A percentile compares a stretch with the other conserved stretches of the same genome.
Conservation (phyloP, 371 early-diverging fungal genomes). For the Coemansia sp. region DNA sequence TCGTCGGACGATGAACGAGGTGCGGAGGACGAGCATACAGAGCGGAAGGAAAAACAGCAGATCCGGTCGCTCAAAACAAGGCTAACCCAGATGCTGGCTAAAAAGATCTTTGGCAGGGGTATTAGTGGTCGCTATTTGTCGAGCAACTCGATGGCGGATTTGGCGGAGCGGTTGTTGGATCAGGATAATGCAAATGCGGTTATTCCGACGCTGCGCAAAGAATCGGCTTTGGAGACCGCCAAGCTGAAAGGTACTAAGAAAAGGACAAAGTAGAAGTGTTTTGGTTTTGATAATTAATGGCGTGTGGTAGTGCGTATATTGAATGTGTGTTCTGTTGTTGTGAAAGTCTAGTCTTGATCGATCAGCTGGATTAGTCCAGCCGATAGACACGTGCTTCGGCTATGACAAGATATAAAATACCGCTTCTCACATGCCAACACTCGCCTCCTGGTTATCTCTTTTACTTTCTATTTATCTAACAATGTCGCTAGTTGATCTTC, state of each 20-base stretch:
- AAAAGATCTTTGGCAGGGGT: slow-evolving; percentile 72
- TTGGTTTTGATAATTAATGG: no score
- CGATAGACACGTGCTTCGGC: neutral
- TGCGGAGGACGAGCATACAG: slow-evolving; percentile 24
- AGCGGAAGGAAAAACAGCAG: slow-evolving; percentile 51
- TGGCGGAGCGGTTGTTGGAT: slow-evolving; percentile 63
- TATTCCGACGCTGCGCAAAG: slow-evolving; percentile 33
- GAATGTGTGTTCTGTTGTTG: no score
- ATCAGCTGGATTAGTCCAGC: neutral
- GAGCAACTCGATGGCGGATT: slow-evolving; percentile 61
- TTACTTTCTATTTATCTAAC: neutral
- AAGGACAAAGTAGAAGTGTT: neutral
- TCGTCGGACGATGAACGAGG: slow-evolving; percentile 46
- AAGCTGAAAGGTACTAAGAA: slow-evolving; percentile 9
- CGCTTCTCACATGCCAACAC: neutral
- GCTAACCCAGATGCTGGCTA: slow-evolving; percentile 60
- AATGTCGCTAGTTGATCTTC: slow-evolving; percentile 46
- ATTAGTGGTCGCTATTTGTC: slow-evolving; percentile 73
- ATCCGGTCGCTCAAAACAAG: slow-evolving; percentile 59
- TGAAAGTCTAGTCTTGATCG: neutral
- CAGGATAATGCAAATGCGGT: slow-evolving; percentile 11
- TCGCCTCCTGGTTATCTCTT: neutral
- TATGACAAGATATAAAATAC: neutral
- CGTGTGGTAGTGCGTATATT: no score
- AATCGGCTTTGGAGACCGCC: slow-evolving; percentile 40